Base-by-base conservation (phyloP, 148 eudicot genomes). In the Silene uniflora region DNA sequence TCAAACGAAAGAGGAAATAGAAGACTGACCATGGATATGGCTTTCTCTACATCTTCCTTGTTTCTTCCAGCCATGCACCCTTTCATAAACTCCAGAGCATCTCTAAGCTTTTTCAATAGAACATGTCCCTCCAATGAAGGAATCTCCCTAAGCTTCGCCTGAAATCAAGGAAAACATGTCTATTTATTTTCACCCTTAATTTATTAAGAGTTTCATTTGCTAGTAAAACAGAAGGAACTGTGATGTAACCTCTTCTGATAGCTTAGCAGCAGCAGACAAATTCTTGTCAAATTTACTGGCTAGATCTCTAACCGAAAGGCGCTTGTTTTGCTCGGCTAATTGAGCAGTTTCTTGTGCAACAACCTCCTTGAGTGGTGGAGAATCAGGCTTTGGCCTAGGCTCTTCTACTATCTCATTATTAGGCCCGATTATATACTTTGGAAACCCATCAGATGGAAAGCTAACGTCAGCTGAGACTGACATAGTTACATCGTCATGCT, bases 241-340 rank as follows among this genome's bases (percentile, higher is more conserved):
- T 19, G 68, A 52, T 73, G 55, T 56, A 68, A 95, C 99, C 99
- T 92, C 94, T 47, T 84, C 88, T 21, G 97, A 83, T 76, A 95
- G 73, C 85, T 92, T 95, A 16, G 97, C 90, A 22, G 99, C 99
- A 60, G 96, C 88, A 35, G 96, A 76, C 76, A 95, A 83, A 81
- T 95, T 95, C 86, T 95, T 95, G 83, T 95, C 99, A 71, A 95
- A 95, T 86, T 95, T 95, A 78, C 86, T 90, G 22, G 97, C 99
- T 55, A 95, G 92, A 72, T 92, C 99, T 56, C 97, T 86, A 76
- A 95, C 99, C 65, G 99, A 95, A 61, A 95, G 87, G 14, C 96
- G 96, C 59, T 88, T 85, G 68, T 95, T 96, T 83, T 95, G 99
- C 82, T 90, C 97, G 7, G 87, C 81, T 61, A 95, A 81, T 76